Base-by-base conservation (phyloP, 805 yeast genomes). In the Ogataea parapolymorpha region DNA sequence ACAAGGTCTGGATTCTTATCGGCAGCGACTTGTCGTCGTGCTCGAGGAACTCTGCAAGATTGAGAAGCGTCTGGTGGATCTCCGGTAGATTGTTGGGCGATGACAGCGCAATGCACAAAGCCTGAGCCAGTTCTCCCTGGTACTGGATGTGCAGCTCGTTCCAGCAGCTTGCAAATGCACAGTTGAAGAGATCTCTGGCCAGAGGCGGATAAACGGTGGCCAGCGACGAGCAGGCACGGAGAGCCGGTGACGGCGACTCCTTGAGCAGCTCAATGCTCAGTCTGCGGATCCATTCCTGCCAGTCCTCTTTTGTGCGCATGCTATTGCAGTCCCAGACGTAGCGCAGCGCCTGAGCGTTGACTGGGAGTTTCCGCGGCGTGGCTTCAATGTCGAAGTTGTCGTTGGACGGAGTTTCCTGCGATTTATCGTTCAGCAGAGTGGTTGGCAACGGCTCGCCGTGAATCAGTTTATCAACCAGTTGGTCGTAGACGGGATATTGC, bases 201-300 rank as follows among this genome's bases (percentile, higher is more conserved):
- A 93, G 63, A 0, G 96, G 95, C 40, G 84, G 79, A 53, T 89
- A 87, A 32, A 86, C 85, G 8, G 87, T 80, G 0, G 97, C 97
- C 38, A 93, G 67, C 7, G 84, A 82, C 2, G 95, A 85, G 59
- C 99, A 93, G 0, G 97, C 96, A 50, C 97, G 74, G 29, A 93
- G 71, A 2, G 97, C 95, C 54, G 86, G 95, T 0, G 96, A 87
- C 2, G 99, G 96, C 26, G 96, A 86, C 58, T 90, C 96, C 53
- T 85, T 87, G 49, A 93, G 67, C 25, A 93, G 62, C 56, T 89
- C 96, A 38, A 88, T 84, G 51, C 93, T 81, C 35, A 93, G 69
- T 44, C 93, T 72, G 44, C 95, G 77, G 49, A 89, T 80, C 99
- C 99, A 93, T 57, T 93, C 98, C 53, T 85, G 91, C 99, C 99